A percentile compares a stretch with the other conserved stretches of the same genome.
Conservation (phyloP, 2,329 filamentous ascomycete species). For the Helotiales sp. region DNA sequence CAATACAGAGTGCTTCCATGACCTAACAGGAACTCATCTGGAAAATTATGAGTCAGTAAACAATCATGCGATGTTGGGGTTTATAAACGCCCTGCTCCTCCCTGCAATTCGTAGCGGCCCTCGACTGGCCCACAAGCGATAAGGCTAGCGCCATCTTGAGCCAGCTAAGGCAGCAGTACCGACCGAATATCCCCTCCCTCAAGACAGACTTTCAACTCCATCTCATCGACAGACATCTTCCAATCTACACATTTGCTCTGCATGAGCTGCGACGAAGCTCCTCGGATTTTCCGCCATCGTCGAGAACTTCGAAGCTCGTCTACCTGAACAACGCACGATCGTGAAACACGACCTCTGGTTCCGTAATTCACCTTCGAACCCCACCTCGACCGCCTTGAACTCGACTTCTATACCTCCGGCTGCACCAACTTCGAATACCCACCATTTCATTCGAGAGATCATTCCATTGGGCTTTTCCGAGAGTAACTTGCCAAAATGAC, state of each 20-base stretch:
- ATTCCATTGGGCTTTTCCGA: no score
- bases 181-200: neutral
- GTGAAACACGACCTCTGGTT: conserved; percentile 4
- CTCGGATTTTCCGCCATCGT: neutral
- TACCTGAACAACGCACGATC: neutral
- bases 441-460: neutral
- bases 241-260: conserved; percentile 6
- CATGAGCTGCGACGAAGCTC: conserved; percentile 1
- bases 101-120: no score
- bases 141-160: neutral
- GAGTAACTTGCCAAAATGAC: conserved; percentile 16
- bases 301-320: neutral
- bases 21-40: no score
- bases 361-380: conserved; percentile 1
- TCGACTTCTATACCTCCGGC: neutral
- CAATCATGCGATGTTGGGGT: no score
- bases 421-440: neutral
- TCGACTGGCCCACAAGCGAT: no score
- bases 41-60: no score
- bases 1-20: no score
- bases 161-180: no score
- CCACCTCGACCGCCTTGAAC: conserved; percentile 1
- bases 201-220: conserved; percentile 1
- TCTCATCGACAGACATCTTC: neutral
- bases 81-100: no score